These are phyloP conservation scores for Pleodorina starrii DNA, from an alignment of 139 green algal species.

Conservation along the genomic window DNA sequence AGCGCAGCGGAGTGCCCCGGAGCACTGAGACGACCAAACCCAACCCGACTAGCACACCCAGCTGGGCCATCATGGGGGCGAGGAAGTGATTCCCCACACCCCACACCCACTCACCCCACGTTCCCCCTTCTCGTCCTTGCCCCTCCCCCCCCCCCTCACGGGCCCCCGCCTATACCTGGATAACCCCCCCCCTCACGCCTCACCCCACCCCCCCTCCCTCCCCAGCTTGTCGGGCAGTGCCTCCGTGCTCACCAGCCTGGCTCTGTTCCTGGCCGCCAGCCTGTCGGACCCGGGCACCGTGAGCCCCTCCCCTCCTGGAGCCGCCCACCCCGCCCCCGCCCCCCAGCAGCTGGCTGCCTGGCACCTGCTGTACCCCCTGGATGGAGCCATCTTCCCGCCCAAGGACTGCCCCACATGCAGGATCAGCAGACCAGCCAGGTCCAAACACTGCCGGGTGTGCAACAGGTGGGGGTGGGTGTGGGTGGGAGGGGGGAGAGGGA, in stretches of 20 bases:
- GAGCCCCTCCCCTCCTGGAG: conserved; percentile 31
- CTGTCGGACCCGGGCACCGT: conserved; percentile 66
- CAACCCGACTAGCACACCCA: no score
- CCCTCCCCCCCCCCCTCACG: not conserved
- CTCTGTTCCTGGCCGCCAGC: conserved; percentile 57
- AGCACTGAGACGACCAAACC: no score
- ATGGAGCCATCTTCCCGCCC: conserved; percentile 52
- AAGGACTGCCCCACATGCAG: conserved; percentile 79
- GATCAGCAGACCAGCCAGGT: conserved; percentile 69
- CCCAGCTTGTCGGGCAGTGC: conserved; percentile 59
- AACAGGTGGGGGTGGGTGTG: conserved; percentile 41
- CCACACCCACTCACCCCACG: not conserved
- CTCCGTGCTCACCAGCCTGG: conserved; percentile 42
- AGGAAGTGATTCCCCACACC: no score
- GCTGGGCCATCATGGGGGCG: no score
- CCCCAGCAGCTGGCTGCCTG: conserved; percentile 47
- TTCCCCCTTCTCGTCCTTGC: not conserved
- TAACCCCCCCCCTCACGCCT: no score
- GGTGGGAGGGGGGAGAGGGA: not conserved
- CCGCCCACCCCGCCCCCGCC: no score
- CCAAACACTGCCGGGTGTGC: conserved; percentile 85
- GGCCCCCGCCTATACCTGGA: no score
- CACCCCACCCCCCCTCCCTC: not conserved
- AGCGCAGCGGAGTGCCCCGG: no score
- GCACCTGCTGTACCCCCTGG: conserved; percentile 66